A percentile compares a stretch with the other conserved stretches of the same genome.
These are phyloP conservation scores for Termitomyces sp. DNA, from an alignment of 768 basidiomycete species.

Conservation along the genomic window DNA sequence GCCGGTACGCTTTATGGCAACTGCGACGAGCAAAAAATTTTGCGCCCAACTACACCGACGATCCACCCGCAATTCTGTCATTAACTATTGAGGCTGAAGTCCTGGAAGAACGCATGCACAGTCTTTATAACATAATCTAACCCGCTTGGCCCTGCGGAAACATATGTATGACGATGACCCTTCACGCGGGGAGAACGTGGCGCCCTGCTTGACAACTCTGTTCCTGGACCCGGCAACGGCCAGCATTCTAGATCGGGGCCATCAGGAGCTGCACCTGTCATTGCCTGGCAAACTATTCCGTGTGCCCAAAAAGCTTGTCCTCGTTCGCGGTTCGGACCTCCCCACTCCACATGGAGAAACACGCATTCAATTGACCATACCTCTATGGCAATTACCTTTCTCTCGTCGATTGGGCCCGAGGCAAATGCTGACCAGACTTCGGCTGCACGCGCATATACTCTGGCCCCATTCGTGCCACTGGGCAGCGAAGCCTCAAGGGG, in stretches of 20 bases:
- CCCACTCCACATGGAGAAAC: slow-evolving; percentile 2
- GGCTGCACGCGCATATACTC: background rate
- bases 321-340: background rate
- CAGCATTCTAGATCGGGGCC: slow-evolving; percentile 5
- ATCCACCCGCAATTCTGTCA: too few relatives aligned
- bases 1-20: slow-evolving; percentile 18
- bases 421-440: background rate
- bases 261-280: slow-evolving; percentile 1
- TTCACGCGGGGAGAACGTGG: slow-evolving; percentile 2
- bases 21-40: background rate
- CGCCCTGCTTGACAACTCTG: slow-evolving; percentile 4
- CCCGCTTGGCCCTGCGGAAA: background rate
- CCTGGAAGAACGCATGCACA: background rate
- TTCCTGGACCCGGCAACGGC: slow-evolving; percentile 8
- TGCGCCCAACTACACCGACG: background rate
- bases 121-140: too few relatives aligned
- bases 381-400: background rate
- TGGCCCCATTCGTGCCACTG: too few relatives aligned
- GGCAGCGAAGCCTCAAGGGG: background rate
- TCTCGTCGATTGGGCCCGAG: background rate
- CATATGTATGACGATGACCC: background rate
- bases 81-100: too few relatives aligned
- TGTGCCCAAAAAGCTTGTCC: background rate
- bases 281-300: background rate
- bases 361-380: too few relatives aligned